A percentile compares a stretch with the other conserved stretches of the same genome.
These are phyloP conservation scores for Gryganskiella cystojenkinii DNA, from an alignment of 192 early-diverging fungal species.

Conservation along the genomic window DNA sequence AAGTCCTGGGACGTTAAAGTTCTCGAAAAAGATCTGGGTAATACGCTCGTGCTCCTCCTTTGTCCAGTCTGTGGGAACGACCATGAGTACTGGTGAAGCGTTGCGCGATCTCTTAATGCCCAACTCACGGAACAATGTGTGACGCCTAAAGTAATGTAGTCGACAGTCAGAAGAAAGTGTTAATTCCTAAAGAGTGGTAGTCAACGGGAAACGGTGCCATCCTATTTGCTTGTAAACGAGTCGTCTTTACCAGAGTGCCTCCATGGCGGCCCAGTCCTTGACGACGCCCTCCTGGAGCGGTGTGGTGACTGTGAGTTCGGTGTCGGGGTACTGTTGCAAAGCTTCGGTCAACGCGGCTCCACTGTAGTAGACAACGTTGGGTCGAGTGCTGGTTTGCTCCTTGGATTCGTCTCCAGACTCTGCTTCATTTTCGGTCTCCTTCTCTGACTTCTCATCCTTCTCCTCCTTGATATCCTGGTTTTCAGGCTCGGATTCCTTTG, in stretches of 20 bases:
- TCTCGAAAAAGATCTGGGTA: conserved; percentile 93
- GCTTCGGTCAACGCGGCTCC: conserved; percentile 24
- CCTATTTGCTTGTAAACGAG: too few species aligned
- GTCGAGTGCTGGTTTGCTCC: conserved; percentile 17
- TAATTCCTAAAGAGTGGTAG: too few species aligned
- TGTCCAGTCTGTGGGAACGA: conserved; percentile 86
- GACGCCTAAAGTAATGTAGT: too few species aligned
- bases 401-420: conserved; percentile 16
- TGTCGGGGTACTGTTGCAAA: conserved; percentile 34
- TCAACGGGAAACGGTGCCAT: too few species aligned
- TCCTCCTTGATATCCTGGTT: conserved; percentile 17
- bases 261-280: conserved; percentile 77
- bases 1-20: conserved; percentile 86
- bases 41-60: conserved; percentile 82
- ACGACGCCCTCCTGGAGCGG: conserved; percentile 72
- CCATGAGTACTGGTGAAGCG: conserved; percentile 79
- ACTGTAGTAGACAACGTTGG: conserved; percentile 46
- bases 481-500: conserved; percentile 4
- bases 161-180: too few species aligned
- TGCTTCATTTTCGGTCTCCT: background rate
- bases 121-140: conserved; percentile 83
- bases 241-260: conserved; percentile 78
- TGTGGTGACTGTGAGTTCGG: conserved; percentile 43
- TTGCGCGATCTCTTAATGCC: conserved; percentile 80
- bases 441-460: conserved; percentile 13